Evolutionary conservation across 1,284 basidiomycete genomes (phyloP).

Genomic region (Puccinia novopanici): DNA sequence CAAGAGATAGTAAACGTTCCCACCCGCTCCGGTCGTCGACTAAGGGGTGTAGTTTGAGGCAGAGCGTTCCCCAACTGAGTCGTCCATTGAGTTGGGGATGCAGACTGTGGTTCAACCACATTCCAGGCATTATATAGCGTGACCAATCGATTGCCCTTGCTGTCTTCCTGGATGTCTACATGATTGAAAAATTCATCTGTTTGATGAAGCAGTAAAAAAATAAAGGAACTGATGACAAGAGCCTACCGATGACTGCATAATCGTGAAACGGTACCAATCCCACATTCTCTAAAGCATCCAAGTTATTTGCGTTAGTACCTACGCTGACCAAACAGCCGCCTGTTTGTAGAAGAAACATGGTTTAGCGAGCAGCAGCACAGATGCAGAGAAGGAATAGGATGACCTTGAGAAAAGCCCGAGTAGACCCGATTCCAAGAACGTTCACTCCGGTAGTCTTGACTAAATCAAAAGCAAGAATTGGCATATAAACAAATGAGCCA

Average conservation of each 20-base stretch:
- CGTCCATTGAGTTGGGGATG: constrained; percentile 17
- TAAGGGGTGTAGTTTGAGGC: constrained; percentile 1
- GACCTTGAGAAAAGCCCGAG: constrained; percentile 39
- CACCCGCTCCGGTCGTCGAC: constrained; percentile 21
- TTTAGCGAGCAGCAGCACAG: background rate
- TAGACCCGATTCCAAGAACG: constrained; percentile 26
- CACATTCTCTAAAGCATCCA: constrained; percentile 25
- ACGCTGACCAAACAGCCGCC: constrained; percentile 45
- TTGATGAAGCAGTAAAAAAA: background rate
- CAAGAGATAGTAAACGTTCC: constrained; percentile 48
- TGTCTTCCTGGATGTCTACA: constrained; percentile 39
- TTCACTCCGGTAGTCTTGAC: constrained; percentile 45
- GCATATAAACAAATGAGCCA: background rate
- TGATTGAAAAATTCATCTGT: background rate
- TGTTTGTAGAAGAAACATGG: constrained; percentile 2
- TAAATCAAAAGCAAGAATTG: background rate
- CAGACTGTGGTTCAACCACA: background rate
- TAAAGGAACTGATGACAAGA: background rate
- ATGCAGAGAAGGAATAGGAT: background rate
- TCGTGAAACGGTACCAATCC: constrained; percentile 46
- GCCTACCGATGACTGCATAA: constrained; percentile 45
- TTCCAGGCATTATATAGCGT: constrained; percentile 49
- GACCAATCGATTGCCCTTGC: constrained; percentile 26
- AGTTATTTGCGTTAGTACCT: constrained; percentile 38
- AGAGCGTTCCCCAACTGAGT: constrained; percentile 24